phyloP scores from a whole-genome alignment of 306 rosid genomes.

The Arachis hypogaea region DNA sequence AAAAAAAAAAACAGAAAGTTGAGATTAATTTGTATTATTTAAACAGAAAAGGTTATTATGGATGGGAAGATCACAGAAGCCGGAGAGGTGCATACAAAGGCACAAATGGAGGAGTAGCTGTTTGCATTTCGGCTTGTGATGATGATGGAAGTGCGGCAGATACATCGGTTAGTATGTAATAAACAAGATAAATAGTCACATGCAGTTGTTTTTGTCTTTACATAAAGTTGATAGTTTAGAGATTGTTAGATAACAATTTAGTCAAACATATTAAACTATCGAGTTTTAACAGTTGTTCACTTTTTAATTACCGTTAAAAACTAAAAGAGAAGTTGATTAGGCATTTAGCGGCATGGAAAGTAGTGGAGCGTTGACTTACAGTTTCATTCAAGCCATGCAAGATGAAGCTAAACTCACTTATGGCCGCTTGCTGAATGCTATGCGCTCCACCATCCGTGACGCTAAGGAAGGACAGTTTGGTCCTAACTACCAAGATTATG shows the following conservation, averaged over 20 bases:
- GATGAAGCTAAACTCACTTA: slow-evolving; percentile 53
- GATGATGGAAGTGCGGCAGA: slow-evolving; percentile 53
- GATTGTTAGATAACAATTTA: no score
- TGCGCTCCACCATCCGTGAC: slow-evolving; percentile 53
- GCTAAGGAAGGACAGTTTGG: slow-evolving; percentile 48
- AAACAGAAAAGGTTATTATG: slow-evolving; percentile 48
- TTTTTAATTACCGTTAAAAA: no score
- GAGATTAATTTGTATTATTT: background rate
- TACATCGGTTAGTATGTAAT: slow-evolving; percentile 48
- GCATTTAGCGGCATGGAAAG: slow-evolving; percentile 50
- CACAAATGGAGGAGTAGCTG: slow-evolving; percentile 55
- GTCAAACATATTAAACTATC: no score
- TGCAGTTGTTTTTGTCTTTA: no score
- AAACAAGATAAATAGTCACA: no score
- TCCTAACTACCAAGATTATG: slow-evolving; percentile 15
- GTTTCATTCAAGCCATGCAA: slow-evolving; percentile 65
- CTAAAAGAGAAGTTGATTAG: slow-evolving; percentile 23
- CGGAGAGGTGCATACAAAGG: slow-evolving; percentile 50
- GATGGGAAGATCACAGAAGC: slow-evolving; percentile 49
- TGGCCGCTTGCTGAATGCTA: slow-evolving; percentile 51
- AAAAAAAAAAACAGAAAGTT: background rate
- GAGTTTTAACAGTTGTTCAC: no score
- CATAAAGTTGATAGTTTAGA: no score
- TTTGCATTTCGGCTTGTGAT: slow-evolving; percentile 57
- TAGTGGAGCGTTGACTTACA: slow-evolving; percentile 69